These are phyloP conservation scores for Myxozyma geophila DNA, from an alignment of 805 yeast species.

Conservation along the genomic window DNA sequence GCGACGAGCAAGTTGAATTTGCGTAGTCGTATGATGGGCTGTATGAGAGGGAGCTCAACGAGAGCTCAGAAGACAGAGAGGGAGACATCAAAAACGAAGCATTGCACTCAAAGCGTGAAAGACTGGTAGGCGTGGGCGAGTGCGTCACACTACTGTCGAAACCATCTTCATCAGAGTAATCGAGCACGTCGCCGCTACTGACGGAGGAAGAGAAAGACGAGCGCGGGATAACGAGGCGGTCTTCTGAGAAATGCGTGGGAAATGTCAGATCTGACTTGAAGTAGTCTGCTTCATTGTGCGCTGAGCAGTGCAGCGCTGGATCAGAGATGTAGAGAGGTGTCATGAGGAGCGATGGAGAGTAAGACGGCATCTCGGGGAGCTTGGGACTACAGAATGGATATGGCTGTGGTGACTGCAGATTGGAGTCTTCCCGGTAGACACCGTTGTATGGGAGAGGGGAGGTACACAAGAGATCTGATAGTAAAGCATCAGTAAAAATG, in stretches of 20 bases:
- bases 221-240: conserved; percentile 1
- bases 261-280: conserved; percentile 27
- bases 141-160: not conserved
- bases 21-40: not conserved
- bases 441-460: conserved; percentile 6
- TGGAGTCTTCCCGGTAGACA: conserved; percentile 4
- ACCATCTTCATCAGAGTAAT: conserved; percentile 3
- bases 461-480: conserved; percentile 1
- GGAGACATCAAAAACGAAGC: conserved; percentile 1
- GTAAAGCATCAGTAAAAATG: not conserved
- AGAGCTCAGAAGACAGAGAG: conserved; percentile 5
- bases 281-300: not conserved
- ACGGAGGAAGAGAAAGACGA: conserved; percentile 6
- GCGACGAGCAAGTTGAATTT: conserved; percentile 4
- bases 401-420: not conserved
- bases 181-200: conserved; percentile 1
- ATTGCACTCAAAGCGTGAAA: conserved; percentile 7
- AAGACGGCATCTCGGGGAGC: conserved; percentile 7
- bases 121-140: conserved; percentile 3
- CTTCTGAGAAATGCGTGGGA: not conserved
- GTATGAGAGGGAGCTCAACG: not conserved
- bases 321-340: conserved; percentile 33
- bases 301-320: conserved; percentile 9
- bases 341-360: conserved; percentile 3
- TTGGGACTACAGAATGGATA: conserved; percentile 13